Conservation (phyloP, 2,329 filamentous ascomycete genomes). For the Dactylonectria macrodidyma region DNA sequence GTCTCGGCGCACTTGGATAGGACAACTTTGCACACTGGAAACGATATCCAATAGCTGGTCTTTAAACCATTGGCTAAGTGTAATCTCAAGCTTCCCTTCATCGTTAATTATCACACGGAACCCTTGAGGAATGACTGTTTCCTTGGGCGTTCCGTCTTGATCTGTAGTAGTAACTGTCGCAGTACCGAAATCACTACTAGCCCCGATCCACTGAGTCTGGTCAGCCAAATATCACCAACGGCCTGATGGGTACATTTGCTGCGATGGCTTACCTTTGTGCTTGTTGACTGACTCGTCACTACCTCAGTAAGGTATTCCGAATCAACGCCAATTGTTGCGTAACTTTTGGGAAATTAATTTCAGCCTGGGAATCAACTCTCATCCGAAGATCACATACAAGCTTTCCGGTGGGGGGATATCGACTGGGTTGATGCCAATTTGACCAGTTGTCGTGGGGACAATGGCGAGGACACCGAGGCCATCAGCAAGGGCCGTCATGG, state of each 20-base stretch:
- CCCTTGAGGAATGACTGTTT: neutral
- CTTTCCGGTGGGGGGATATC: constrained; percentile 5
- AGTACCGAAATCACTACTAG: neutral
- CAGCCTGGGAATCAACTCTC: neutral
- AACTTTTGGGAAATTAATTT: neutral
- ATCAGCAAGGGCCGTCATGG: neutral
- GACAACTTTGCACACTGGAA: neutral
- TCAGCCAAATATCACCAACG: neutral
- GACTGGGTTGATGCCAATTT: constrained; percentile 18
- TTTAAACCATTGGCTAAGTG: neutral
- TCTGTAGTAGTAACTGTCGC: constrained; percentile 1
- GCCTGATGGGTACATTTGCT: neutral
- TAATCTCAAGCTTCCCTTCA: constrained; percentile 4
- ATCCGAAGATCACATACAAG: neutral
- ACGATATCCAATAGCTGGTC: neutral
- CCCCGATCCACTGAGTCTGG: neutral
- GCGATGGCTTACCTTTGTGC: neutral
- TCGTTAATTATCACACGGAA: neutral
- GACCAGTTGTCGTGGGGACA: constrained; percentile 2
- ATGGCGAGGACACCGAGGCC: neutral
- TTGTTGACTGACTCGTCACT: constrained; percentile 3
- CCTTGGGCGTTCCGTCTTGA: neutral
- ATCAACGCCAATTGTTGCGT: constrained; percentile 6
- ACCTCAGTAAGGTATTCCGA: constrained; percentile 7
- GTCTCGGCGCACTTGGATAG: neutral